Evolutionary conservation across 306 rosid genomes (phyloP), one percentile per base, ranked within the genome.

Genomic region (Cicer pinnatifidum): DNA sequence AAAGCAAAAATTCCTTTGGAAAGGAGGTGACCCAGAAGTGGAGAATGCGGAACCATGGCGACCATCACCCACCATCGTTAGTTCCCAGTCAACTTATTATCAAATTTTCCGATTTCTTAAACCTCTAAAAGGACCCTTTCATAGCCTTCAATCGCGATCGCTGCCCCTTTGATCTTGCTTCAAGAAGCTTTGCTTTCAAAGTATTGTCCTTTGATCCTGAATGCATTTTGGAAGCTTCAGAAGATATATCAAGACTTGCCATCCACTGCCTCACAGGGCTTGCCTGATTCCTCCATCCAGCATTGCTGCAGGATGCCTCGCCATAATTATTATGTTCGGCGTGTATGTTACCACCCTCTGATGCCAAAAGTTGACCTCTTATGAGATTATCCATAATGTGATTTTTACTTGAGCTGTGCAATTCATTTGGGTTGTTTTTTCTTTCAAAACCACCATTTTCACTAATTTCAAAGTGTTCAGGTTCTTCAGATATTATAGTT

Each of bases 271-370:
- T 79, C 53, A 84, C 90, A 3, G 99, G 97, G 76, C 97, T 94
- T 28, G 88, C 89, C 78, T 86, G 96, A 75, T 86, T 94, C 85
- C 96, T 89, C 99, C 99, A 91, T 54, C 97, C 99, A 35, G 91
- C 84, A 82, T 81, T 86, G 80, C 97, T 94, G 84, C 97, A 91
- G 23, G 97, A 93, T 17, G 97, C 98, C 83, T 91, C 98, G 1
- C 88, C 83, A 19, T 75, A 83, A 59, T 51, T 86, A 72, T 53
- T 86, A 69, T 52, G 82, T 39, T 88, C 93, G 1, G 84, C 73
- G 39, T 81, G 85, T 65, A 78, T 59, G 57, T 83, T 85, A 47
- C 86, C 89, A 47, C 85, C 74, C 33, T 89, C 98, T 15, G 91
- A 80, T 77, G 83, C 74, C 81, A 85, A 66, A 54, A 85, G 81